Evolutionary conservation across 2,329 filamentous ascomycete species (phyloP), one percentile per base, ranked within the genome.

Genomic region (Penicillium sp.): DNA sequence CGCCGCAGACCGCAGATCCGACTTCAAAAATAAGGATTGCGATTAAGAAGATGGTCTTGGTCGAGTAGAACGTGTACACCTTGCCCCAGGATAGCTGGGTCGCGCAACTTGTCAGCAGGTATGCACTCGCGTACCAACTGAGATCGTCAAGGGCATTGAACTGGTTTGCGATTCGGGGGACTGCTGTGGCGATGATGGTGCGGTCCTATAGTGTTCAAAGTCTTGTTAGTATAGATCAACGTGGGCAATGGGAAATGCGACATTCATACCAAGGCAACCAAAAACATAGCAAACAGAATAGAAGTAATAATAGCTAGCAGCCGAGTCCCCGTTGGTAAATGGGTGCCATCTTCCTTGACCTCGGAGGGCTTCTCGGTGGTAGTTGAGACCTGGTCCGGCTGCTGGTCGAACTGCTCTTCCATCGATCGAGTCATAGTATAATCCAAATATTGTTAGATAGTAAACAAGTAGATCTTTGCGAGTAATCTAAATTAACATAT

Each of bases 61-160:
- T 68, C 42, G 67, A 62, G 61, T 71, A 74, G 61, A 69, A 71
- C 15, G 62, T 75, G 66, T 70, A 78, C 45, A 77, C 37, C 23
- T 70, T 72, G 8, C 74, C 75, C 54, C 59, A 76, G 49, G 68
- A 50, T 7, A 72, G 61, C 51, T 79, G 76, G 17, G 79, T 71
- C 1, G 77, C 73, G 45, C 62, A 60, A 27, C 57, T 38, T 50
- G 62, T 66, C 6, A 71, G 58, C 25, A 72, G 58, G 37, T 68
- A 72, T 17, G 83, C 80, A 38, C 82, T 84, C 6, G 82, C 84
- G 69, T 87, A 87, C 85, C 85, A 88, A 51, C 84, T 84, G 56
- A 87, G 83, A 60, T 88, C 85, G 2, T 81, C 80, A 2, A 66
- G 54, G 10, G 59, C 54, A 19, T 67, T 59, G 56, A 67, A 68